A percentile compares a stretch with the other conserved stretches of the same genome.
Evolutionary conservation across 148 eudicot species (phyloP).

Genomic region (Cornus suecica): DNA sequence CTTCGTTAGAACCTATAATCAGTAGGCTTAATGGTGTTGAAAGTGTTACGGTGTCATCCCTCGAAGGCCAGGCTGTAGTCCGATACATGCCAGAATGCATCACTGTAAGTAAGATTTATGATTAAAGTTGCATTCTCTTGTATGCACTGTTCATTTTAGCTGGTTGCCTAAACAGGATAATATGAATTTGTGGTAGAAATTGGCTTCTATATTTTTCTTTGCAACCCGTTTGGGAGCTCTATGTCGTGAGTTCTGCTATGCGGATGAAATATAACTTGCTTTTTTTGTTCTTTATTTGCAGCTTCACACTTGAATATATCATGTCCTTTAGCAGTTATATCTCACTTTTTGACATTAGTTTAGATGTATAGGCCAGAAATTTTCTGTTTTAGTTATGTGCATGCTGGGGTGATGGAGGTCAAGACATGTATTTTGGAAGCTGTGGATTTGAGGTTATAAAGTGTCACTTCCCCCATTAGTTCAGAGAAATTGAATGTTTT

Average conservation of each 20-base stretch:
- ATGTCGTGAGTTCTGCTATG: not conserved
- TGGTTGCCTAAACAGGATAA: not conserved
- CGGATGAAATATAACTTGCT: not conserved
- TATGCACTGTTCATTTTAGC: not conserved
- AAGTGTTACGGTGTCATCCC: conserved; percentile 52
- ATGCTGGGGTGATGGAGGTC: not conserved
- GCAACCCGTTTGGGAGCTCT: not conserved
- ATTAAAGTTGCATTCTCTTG: not conserved
- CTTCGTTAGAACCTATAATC: conserved; percentile 66
- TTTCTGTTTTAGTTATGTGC: not conserved
- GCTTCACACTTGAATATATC: not conserved
- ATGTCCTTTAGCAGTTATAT: not conserved
- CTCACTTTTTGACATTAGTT: not conserved
- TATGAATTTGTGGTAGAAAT: not conserved
- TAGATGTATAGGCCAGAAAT: not conserved
- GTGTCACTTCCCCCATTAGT: not conserved
- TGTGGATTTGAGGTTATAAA: not conserved
- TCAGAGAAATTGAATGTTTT: not conserved
- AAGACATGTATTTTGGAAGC: not conserved
- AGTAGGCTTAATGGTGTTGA: conserved; percentile 58
- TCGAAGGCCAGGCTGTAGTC: conserved; percentile 76
- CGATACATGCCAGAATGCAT: conserved; percentile 55
- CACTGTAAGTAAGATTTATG: conserved; percentile 40
- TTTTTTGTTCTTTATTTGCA: not conserved
- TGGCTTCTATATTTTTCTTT: not conserved